Evolutionary conservation across 2,329 filamentous ascomycete species (phyloP).

Genomic region (Penicillium psychrosexuale): DNA sequence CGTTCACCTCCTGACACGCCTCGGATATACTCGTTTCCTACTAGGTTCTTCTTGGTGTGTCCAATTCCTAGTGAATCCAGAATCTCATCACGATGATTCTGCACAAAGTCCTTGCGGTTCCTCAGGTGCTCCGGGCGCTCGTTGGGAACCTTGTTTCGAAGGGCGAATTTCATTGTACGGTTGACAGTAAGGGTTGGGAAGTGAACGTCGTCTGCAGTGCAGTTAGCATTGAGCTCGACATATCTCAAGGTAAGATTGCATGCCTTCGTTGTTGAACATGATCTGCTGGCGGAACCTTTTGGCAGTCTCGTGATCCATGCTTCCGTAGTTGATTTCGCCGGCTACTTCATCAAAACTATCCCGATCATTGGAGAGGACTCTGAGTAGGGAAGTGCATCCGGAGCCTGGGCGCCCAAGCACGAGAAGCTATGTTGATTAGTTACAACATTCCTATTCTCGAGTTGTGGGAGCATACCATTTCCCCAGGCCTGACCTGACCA

Average conservation of each 20-base stretch:
- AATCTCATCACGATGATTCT: constrained; percentile 33
- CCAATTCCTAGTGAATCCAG: constrained; percentile 30
- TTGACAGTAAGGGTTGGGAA: constrained; percentile 73
- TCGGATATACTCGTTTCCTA: constrained; percentile 63
- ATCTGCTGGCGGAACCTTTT: constrained; percentile 45
- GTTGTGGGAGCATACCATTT: constrained; percentile 38
- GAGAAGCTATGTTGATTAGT: constrained; percentile 47
- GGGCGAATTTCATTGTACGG: constrained; percentile 69
- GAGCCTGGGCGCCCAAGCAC: constrained; percentile 66
- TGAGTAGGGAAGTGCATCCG: constrained; percentile 69
- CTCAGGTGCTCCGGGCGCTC: constrained; percentile 25
- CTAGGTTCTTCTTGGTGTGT: constrained; percentile 61
- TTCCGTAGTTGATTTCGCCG: constrained; percentile 53
- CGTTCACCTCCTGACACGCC: constrained; percentile 67
- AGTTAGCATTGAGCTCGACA: background rate
- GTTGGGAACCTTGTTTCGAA: constrained; percentile 48
- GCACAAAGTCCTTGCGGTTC: constrained; percentile 30
- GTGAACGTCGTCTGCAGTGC: constrained; percentile 58
- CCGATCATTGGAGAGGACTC: constrained; percentile 64
- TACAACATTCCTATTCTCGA: background rate
- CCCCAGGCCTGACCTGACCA: constrained; percentile 43
- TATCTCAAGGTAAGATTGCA: background rate
- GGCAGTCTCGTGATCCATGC: constrained; percentile 48
- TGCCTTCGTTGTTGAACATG: constrained; percentile 68
- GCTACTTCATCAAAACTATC: constrained; percentile 56